Evolutionary conservation across 2,329 filamentous ascomycete genomes (phyloP).

Genomic region (Aspergillus spinulosporus): DNA sequence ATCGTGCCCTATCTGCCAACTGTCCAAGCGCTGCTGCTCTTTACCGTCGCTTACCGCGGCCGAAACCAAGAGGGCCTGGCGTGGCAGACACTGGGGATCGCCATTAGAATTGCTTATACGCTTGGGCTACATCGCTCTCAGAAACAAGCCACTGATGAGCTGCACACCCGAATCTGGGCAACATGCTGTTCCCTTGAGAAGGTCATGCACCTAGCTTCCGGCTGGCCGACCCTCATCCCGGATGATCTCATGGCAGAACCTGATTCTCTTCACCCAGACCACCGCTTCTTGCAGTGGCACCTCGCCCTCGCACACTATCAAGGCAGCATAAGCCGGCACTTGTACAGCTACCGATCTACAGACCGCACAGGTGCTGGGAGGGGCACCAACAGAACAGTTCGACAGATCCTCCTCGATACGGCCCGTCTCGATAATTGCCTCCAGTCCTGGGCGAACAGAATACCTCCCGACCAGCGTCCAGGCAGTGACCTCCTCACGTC

Average conservation of each 20-base stretch:
- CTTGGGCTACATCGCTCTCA: constrained; percentile 16
- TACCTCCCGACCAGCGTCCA: constrained; percentile 14
- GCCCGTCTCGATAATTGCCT: constrained; percentile 14
- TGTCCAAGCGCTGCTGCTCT: constrained; percentile 16
- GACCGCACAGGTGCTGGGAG: background rate
- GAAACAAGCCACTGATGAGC: background rate
- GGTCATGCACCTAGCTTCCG: constrained; percentile 18
- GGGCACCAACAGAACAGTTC: background rate
- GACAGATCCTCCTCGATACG: constrained; percentile 19
- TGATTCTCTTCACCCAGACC: background rate
- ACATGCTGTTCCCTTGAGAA: constrained; percentile 18
- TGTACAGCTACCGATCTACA: constrained; percentile 13
- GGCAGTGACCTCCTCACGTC: constrained; percentile 17
- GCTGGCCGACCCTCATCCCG: constrained; percentile 12
- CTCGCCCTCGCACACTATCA: constrained; percentile 16
- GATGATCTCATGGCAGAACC: constrained; percentile 7
- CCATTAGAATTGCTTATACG: constrained; percentile 19
- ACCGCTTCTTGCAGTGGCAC: constrained; percentile 15
- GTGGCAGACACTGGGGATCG: constrained; percentile 20
- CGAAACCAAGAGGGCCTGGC: constrained; percentile 19
- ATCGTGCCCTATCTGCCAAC: constrained; percentile 18
- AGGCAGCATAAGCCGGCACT: constrained; percentile 18
- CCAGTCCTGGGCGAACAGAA: constrained; percentile 15
- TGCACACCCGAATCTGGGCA: constrained; percentile 14
- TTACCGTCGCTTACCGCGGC: constrained; percentile 16